Conservation (phyloP, 129 eudicot species). For the Scalesia atractyloides region DNA sequence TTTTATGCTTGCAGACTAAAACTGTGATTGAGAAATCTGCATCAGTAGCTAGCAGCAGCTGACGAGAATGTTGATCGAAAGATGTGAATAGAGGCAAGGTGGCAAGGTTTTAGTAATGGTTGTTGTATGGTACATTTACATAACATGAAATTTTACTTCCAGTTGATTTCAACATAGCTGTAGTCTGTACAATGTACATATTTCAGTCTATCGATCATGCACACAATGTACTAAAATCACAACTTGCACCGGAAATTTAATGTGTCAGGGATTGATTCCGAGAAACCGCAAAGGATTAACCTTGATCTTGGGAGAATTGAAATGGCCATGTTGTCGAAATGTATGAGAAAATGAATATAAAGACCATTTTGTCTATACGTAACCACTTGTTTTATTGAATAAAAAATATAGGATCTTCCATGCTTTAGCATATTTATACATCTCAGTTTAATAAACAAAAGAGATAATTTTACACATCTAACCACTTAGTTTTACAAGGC, state of each 20-base stretch:
- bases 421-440: too few species aligned
- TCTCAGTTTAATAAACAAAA: too few species aligned
- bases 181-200: background rate
- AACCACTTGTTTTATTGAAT: background rate
- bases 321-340: too few species aligned
- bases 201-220: background rate
- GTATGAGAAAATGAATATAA: too few species aligned
- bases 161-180: background rate
- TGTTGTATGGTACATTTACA: conserved; percentile 9
- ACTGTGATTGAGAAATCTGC: conserved; percentile 6
- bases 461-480: too few species aligned
- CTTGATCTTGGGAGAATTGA: too few species aligned
- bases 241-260: background rate
- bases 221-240: background rate
- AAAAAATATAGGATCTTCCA: background rate
- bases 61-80: conserved; percentile 13
- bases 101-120: conserved; percentile 1
- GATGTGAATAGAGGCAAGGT: conserved; percentile 12
- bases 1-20: conserved; percentile 12
- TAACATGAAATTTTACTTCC: conserved; percentile 8
- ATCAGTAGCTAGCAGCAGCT: conserved; percentile 6
- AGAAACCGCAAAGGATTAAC: too few species aligned
- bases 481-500: too few species aligned
- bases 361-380: background rate
- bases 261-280: background rate